These are phyloP conservation scores for Marsdenia floribunda DNA, from an alignment of 257 asterid species.

Conservation along the genomic window DNA sequence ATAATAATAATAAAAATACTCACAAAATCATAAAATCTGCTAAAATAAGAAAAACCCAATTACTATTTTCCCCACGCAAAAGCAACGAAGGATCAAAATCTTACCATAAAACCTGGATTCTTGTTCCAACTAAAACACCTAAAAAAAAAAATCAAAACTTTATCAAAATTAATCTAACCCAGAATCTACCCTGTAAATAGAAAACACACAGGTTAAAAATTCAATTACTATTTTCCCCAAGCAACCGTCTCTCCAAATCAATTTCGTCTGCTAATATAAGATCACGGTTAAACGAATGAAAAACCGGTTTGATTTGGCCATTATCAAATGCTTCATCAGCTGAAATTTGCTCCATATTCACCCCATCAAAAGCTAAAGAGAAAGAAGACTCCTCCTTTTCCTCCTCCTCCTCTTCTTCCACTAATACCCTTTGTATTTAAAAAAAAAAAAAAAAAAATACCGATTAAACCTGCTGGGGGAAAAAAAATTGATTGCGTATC, in stretches of 20 bases:
- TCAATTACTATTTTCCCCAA: too few relatives aligned
- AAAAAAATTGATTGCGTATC: too few relatives aligned
- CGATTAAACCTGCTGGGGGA: too few relatives aligned
- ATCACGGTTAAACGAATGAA: slow-evolving; percentile 55
- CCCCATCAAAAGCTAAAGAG: slow-evolving; percentile 52
- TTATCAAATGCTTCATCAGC: slow-evolving; percentile 76
- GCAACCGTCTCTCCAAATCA: slow-evolving; percentile 24
- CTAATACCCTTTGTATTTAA: too few relatives aligned
- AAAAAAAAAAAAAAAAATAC: too few relatives aligned
- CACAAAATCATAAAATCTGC: slow-evolving; percentile 13
- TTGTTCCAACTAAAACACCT: slow-evolving; percentile 28
- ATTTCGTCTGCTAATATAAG: slow-evolving; percentile 35
- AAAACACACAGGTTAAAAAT: too few relatives aligned
- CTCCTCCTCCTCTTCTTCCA: slow-evolving; percentile 19
- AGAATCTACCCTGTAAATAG: too few relatives aligned
- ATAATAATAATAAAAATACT: too few relatives aligned
- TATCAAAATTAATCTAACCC: slow-evolving; percentile 2
- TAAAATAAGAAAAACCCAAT: slow-evolving; percentile 9
- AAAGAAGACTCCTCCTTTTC: slow-evolving; percentile 55
- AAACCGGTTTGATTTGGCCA: slow-evolving; percentile 80
- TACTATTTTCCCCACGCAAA: slow-evolving; percentile 2
- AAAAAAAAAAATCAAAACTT: slow-evolving; percentile 17
- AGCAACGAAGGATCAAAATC: slow-evolving; percentile 15
- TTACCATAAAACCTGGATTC: slow-evolving; percentile 22
- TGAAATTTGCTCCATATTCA: slow-evolving; percentile 47